These are phyloP conservation scores for Pyrenochaeta sp. DNA, from an alignment of 2,329 filamentous ascomycete species.

Conservation along the genomic window DNA sequence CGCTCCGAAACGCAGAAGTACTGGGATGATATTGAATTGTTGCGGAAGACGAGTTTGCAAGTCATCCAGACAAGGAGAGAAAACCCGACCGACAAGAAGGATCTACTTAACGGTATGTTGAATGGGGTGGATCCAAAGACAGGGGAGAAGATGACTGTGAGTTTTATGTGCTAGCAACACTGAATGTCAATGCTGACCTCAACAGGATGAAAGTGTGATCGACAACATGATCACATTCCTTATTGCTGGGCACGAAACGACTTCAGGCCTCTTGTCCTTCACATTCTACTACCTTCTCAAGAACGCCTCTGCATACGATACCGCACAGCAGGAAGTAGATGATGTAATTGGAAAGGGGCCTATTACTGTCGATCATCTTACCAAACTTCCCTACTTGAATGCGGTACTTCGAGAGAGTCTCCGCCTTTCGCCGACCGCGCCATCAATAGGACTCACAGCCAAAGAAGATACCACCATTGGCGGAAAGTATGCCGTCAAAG, in stretches of 20 bases:
- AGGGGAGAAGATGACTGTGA: constrained; percentile 59
- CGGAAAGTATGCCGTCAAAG: constrained; percentile 51
- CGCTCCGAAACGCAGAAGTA: constrained; percentile 57
- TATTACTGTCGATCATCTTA: constrained; percentile 59
- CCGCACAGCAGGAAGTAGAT: constrained; percentile 64
- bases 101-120: constrained; percentile 69
- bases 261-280: constrained; percentile 50
- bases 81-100: constrained; percentile 64
- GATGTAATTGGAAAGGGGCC: constrained; percentile 58
- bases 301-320: constrained; percentile 59
- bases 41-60: constrained; percentile 65
- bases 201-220: constrained; percentile 65
- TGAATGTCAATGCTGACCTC: not conserved
- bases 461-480: constrained; percentile 45
- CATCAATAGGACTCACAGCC: constrained; percentile 55
- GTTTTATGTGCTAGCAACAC: not conserved
- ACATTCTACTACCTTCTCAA: constrained; percentile 62
- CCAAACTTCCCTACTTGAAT: constrained; percentile 63
- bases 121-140: constrained; percentile 69
- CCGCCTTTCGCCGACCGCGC: constrained; percentile 63
- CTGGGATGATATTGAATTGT: constrained; percentile 60
- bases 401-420: constrained; percentile 65
- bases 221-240: constrained; percentile 76
- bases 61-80: constrained; percentile 65
- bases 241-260: constrained; percentile 54